Base-by-base conservation (phyloP, 1,139 yeast species). In the Protomyces macrosporus region DNA sequence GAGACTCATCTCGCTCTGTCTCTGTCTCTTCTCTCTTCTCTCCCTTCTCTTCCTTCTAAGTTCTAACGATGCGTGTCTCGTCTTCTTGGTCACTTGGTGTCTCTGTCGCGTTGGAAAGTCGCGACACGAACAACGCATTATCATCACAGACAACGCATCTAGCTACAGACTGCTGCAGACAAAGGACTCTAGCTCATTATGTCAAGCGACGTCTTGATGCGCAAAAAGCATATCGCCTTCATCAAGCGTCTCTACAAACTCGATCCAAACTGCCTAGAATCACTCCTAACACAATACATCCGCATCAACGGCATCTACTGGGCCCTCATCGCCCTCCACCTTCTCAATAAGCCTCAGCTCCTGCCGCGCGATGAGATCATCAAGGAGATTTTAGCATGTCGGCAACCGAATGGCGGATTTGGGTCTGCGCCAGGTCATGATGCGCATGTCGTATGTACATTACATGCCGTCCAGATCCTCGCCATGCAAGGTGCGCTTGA, bases 281-380 rank as follows among this genome's bases (percentile, higher is more conserved):
- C 90, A 75, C 90, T 96, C 95, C 76, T 91, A 64, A 83, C 90
- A 34, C 98, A 95, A 71, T 98, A 93, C 74, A 79, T 93, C 62
- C 81, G 97, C 52, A 76, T 93, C 80, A 90, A 88, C 71, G 98
- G 98, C 4, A 79, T 95, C 1, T 93, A 95, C 73, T 93, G 99
- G 99, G 98, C 97, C 0, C 78, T 90, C 5, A 86, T 88, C 14
- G 90, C 97, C 0, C 76, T 91, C 48, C 82, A 83, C 60, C 75
- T 87, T 6, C 73, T 91, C 77, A 80, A 81, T 52, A 77, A 85
- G 1, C 76, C 79, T 33, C 81, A 81, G n/a, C 80, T 84, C 0
- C 81, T 93, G 60, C 81, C 86, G 10, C 77, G 79, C 64, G 75
- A 78, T 0, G 89, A 86, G 6, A 84, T 93, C 16, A 75, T 88